Conservation (phyloP, 371 early-diverging fungal species). For the Rhizopus delemar region DNA sequence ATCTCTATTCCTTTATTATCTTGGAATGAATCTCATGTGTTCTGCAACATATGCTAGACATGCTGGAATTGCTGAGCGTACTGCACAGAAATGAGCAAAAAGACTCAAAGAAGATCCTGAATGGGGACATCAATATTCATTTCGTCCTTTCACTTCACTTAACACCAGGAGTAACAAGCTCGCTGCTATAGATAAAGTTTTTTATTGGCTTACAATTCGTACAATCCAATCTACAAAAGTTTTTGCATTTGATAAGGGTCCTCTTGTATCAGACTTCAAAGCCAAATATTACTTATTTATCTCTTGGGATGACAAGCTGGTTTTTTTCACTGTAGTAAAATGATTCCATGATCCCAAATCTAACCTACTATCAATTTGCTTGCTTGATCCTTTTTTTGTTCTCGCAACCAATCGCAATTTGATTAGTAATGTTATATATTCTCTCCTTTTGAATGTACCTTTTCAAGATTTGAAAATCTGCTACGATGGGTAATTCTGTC, state of each 20-base stretch:
- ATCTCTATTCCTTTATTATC: too few species aligned
- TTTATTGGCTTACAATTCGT: constrained; percentile 9
- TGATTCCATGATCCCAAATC: not conserved
- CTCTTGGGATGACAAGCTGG: not conserved
- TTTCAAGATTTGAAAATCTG: constrained; percentile 4
- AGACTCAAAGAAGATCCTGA: too few species aligned
- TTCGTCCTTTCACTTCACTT: constrained; percentile 7
- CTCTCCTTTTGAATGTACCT: constrained; percentile 2
- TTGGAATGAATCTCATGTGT: too few species aligned
- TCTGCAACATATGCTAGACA: too few species aligned
- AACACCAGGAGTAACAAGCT: constrained; percentile 4
- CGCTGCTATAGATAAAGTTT: constrained; percentile 7
- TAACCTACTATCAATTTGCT: constrained; percentile 3
- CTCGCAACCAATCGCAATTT: not conserved
- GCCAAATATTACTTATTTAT: constrained; percentile 6
- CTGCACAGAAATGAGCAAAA: too few species aligned
- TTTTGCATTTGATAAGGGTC: constrained; percentile 1
- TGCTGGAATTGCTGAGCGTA: too few species aligned
- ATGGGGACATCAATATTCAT: not conserved
- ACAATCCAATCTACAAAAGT: constrained; percentile 6
- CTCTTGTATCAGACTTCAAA: constrained; percentile 8
- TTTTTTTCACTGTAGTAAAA: constrained; percentile 6
- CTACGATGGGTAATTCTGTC: constrained; percentile 3
- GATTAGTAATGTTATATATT: constrained; percentile 4
- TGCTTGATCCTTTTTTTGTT: constrained; percentile 1